A percentile compares a stretch with the other conserved stretches of the same genome.
Evolutionary conservation across 306 rosid species (phyloP).

Genomic region (Vigna radiata): DNA sequence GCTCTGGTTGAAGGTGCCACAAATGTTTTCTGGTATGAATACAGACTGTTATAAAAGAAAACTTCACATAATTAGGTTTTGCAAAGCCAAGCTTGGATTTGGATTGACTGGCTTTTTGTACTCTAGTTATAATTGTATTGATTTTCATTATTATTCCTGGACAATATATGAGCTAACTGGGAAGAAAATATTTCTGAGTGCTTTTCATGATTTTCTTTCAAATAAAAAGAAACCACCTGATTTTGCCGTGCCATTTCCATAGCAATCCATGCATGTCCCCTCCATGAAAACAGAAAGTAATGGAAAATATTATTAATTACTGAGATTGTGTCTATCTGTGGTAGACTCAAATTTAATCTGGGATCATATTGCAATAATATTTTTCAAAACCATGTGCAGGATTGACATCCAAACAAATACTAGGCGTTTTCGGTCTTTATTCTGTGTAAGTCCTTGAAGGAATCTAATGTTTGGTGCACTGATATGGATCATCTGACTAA

Average conservation of each 20-base stretch:
- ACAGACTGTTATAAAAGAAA: background rate
- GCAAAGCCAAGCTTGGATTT: constrained; percentile 31
- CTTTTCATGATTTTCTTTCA: constrained; percentile 10
- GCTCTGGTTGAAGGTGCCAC: constrained; percentile 99
- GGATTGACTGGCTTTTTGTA: constrained; percentile 26
- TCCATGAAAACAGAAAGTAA: constrained; percentile 32
- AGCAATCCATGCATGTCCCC: constrained; percentile 22
- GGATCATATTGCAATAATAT: constrained; percentile 25
- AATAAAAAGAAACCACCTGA: background rate
- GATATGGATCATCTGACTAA: constrained; percentile 29
- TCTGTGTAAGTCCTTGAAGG: constrained; percentile 59
- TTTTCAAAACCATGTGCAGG: constrained; percentile 62
- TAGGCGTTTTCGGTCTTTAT: constrained; percentile 80
- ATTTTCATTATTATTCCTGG: constrained; percentile 18
- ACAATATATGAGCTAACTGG: constrained; percentile 24
- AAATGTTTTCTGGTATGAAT: constrained; percentile 92
- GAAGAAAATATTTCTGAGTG: constrained; percentile 18
- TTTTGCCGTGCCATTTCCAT: constrained; percentile 34
- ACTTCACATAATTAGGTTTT: constrained; percentile 10
- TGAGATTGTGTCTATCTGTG: constrained; percentile 15
- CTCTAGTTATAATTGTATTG: background rate
- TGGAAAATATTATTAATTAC: constrained; percentile 34
- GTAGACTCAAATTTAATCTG: constrained; percentile 29
- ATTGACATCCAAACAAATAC: constrained; percentile 92
- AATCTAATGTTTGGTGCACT: constrained; percentile 33